Evolutionary conservation across 768 basidiomycete species (phyloP), one percentile per base, ranked within the genome.

Genomic region (Hemileccinum impolitum): DNA sequence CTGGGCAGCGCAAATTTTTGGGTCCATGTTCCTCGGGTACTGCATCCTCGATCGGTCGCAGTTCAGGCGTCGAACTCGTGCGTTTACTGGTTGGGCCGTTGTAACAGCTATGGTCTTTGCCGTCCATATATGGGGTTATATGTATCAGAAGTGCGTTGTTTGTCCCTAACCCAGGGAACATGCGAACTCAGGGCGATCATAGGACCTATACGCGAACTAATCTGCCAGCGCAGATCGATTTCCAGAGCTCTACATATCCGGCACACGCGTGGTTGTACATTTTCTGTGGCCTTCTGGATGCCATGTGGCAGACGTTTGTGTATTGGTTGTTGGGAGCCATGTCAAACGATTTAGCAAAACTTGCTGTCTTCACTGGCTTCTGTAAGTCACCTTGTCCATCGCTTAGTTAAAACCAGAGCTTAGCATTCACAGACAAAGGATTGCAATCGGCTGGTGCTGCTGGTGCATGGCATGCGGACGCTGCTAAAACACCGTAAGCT

Each of bases 261-360:
- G 77, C 73, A 38, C 75, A 75, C 43, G 70, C 83, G 6, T 76
- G 76, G 68, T 66, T 91, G 6, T 90, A 83, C 66, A 78, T 87
- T 54, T 79, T 83, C 67, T 87, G 81, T 53, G 86, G 88, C 23
- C 60, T 91, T 11, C 74, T 90, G 51, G 90, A 92, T 54, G 75
- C 89, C 2, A 84, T 88, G 80, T 92, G 89, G 87, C 90, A 92
- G 64, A 90, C 86, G 1, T 81, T 81, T 0, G 81, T 83, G 6
- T 89, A 90, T 64, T 89, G 87, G 86, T 72, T 87, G 57, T 84
- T 89, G 79, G 89, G 89, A 35, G 84, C 86, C 12, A 87, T 93
- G 84, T 87, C 86, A 18, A 90, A 91, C 56, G 82, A 90, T 64
- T 81, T 86, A 8, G 79, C 76, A 2, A 89, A 88, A 62, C 79